phyloP scores from a whole-genome alignment of 2,329 filamentous ascomycete genomes.

The Onygena corvina region DNA sequence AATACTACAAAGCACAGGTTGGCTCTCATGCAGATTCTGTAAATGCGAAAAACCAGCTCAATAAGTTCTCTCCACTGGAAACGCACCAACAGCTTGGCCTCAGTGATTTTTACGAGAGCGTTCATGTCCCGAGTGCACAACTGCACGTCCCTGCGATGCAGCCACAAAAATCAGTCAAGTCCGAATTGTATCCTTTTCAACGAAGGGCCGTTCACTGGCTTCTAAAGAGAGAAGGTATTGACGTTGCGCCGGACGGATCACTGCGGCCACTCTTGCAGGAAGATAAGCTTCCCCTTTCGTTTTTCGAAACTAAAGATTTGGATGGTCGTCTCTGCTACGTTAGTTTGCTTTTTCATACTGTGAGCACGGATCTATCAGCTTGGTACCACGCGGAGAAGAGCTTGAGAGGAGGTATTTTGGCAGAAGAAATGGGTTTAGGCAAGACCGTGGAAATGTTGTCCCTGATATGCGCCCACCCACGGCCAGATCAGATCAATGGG shows the following conservation, averaged over 20 bases:
- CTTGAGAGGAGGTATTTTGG: conserved; percentile 36
- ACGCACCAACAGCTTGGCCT: conserved; percentile 12
- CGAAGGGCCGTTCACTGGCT: conserved; percentile 38
- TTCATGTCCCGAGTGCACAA: conserved; percentile 33
- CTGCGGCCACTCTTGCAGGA: conserved; percentile 16
- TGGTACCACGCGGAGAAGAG: conserved; percentile 24
- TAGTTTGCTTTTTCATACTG: conserved; percentile 33
- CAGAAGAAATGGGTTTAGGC: conserved; percentile 41
- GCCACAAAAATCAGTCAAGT: conserved; percentile 26
- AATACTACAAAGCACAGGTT: conserved; percentile 16
- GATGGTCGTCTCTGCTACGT: conserved; percentile 30
- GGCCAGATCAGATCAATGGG: conserved; percentile 15
- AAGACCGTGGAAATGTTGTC: conserved; percentile 41
- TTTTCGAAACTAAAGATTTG: conserved; percentile 27
- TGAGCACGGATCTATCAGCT: conserved; percentile 27
- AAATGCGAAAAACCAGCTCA: not conserved
- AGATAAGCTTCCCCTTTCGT: conserved; percentile 27
- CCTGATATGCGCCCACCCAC: conserved; percentile 33
- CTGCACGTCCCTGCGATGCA: conserved; percentile 25
- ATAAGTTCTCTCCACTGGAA: not conserved
- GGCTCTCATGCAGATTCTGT: not conserved
- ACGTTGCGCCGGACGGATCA: conserved; percentile 24
- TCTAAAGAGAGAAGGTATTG: conserved; percentile 33
- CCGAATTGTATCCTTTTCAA: conserved; percentile 39
- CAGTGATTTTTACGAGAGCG: conserved; percentile 38